A percentile compares a stretch with the other conserved stretches of the same genome.
phyloP scores from a whole-genome alignment of 2,329 filamentous ascomycete genomes.

The Pyrenophora tritici-repentis region DNA sequence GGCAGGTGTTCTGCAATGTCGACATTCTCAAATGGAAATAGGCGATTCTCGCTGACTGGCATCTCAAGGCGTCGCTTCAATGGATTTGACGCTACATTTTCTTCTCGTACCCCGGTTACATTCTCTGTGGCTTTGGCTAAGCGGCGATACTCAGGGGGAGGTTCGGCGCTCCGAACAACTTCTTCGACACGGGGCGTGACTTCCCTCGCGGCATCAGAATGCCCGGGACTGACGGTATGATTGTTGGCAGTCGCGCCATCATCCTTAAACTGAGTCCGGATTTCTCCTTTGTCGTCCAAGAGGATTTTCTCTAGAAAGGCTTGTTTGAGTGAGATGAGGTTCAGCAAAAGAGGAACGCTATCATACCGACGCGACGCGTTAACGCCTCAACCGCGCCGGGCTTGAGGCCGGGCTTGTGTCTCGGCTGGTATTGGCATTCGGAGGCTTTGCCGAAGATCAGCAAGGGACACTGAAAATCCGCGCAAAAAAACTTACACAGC shows the following conservation, averaged over 20 bases:
- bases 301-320: conserved; percentile 40
- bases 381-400: conserved; percentile 42
- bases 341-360: neutral
- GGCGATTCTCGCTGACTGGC: conserved; percentile 18
- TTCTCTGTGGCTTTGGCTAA: neutral
- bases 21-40: conserved; percentile 26
- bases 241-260: neutral
- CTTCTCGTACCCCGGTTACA: neutral
- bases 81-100: conserved; percentile 11
- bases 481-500: conserved; percentile 29
- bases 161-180: neutral
- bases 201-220: conserved; percentile 1
- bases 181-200: conserved; percentile 4
- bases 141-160: neutral
- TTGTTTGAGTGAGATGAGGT: conserved; percentile 20
- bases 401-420: conserved; percentile 43
- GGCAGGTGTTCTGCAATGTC: conserved; percentile 37
- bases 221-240: neutral
- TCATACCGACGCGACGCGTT: conserved; percentile 40
- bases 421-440: conserved; percentile 38
- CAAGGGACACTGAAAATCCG: neutral
- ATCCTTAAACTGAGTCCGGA: conserved; percentile 28
- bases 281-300: conserved; percentile 33
- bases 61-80: conserved; percentile 34
- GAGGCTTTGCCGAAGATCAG: conserved; percentile 29